Conservation (phyloP, 495 filamentous ascomycete species). For the Aspergillus leporis region DNA sequence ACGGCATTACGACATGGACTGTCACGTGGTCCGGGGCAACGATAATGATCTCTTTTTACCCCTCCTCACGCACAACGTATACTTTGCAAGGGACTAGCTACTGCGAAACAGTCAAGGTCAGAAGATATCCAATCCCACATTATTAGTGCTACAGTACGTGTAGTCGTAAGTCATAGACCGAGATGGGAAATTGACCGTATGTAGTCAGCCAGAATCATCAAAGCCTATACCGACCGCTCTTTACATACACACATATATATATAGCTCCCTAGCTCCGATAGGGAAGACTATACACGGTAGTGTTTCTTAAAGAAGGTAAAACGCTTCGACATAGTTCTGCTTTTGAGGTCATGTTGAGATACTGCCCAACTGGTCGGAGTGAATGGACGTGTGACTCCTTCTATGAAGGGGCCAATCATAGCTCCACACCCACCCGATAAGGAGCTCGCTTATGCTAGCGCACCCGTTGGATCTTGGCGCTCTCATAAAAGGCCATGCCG, state of each 20-base stretch:
- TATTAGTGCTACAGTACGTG: no score
- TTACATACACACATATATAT: no score
- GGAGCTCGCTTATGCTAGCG: conserved; percentile 39
- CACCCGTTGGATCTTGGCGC: conserved; percentile 5
- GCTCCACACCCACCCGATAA: neutral
- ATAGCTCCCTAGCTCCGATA: no score
- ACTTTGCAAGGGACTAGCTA: neutral
- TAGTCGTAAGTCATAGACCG: no score
- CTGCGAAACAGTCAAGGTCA: neutral
- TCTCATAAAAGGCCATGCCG: conserved; percentile 23
- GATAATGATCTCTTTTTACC: neutral
- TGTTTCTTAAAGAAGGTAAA: no score
- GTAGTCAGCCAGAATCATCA: no score
- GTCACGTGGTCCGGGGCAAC: conserved; percentile 3
- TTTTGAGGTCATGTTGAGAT: neutral
- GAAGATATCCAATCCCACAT: neutral
- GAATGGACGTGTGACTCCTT: neutral
- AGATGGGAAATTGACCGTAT: no score
- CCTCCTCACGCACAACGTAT: neutral
- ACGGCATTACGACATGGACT: neutral
- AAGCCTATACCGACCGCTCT: no score
- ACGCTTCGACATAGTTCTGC: no score
- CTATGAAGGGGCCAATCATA: neutral
- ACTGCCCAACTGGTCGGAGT: neutral
- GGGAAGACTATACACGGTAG: no score